phyloP scores from a whole-genome alignment of 169 alveolate genomes.

The Hepatocystis sp. region DNA sequence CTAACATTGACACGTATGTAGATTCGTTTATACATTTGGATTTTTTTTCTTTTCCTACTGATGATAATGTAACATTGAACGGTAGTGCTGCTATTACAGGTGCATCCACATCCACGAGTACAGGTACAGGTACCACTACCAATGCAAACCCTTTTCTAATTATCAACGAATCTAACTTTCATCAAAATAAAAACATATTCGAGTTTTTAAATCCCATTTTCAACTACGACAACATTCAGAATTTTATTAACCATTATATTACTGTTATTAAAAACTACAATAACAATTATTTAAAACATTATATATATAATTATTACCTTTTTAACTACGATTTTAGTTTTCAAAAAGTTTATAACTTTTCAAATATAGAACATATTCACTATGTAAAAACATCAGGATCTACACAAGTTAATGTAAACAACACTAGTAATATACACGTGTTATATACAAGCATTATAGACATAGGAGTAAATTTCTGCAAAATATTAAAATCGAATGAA shows the following conservation, averaged over 20 bases:
- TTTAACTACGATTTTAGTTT: constrained; percentile 63
- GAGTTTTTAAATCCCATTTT: constrained; percentile 56
- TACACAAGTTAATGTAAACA: background rate
- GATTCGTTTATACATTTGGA: constrained; percentile 7
- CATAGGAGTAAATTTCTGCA: constrained; percentile 33
- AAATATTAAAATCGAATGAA: background rate
- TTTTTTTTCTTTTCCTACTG: too few species aligned
- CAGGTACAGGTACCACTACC: background rate
- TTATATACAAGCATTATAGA: constrained; percentile 69
- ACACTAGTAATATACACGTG: background rate
- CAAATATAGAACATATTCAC: constrained; percentile 57
- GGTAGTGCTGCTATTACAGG: background rate
- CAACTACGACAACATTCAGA: constrained; percentile 32
- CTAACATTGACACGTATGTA: constrained; percentile 47
- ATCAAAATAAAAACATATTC: constrained; percentile 35
- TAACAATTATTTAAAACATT: constrained; percentile 55
- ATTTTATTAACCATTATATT: constrained; percentile 46
- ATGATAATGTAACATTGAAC: background rate
- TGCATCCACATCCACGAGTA: background rate
- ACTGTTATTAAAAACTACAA: constrained; percentile 41
- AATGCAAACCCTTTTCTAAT: background rate
- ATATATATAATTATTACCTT: constrained; percentile 52
- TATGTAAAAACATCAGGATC: constrained; percentile 25
- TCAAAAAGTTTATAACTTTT: constrained; percentile 43
- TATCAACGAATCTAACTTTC: constrained; percentile 33